Base-by-base conservation (phyloP, 352 stramenopile genomes). In the Phytophthora europaea region DNA sequence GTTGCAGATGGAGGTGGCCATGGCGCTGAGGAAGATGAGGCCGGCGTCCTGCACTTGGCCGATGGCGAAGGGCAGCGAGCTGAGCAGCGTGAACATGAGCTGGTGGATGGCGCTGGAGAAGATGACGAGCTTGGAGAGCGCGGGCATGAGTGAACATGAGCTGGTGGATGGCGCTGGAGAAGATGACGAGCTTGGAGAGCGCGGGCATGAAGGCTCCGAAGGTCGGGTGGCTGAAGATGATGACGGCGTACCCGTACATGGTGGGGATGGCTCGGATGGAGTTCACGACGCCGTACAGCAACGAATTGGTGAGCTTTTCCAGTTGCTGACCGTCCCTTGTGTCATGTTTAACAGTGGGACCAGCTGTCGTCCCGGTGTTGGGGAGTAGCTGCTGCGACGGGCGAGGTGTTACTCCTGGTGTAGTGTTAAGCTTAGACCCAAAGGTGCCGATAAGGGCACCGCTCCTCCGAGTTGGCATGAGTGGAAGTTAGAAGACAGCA, bases 21-120 rank as follows among this genome's bases (percentile, higher is more conserved):
- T 99, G 55, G 86, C 82, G 38, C 80, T 94, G 28, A 99, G 82
- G 80, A 99, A 99, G 73, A 99, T 99, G 18, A 99, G 87, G 1
- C 97, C 98, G 10, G 97, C 97, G 78, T 99, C 97, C 78, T 99
- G 98, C 0, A 99, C 97, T 71, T 98, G 96, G 3, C 97, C 98
- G 43, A 99, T 98, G 8, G 98, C 96, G 80, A 99, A 99, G 1
- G 94, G 92, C 60, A 99, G 78, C 36, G 90, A 92, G 52, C 87
- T 98, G 56, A 98, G 84, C 15, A 89, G 54, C 1, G 87, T 94
- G 76, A 92, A 93, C 73, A 94, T 89, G 74, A 93, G 64, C 59
- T 94, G 97, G 80, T 99, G 98, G n/a, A 99, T 78, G 23, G 97
- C 89, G 23, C 92, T 98, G 31, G 93, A 99, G 47, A 99, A 90